Evolutionary conservation across 2,329 filamentous ascomycete species (phyloP).

Genomic region (Knufia petricola): DNA sequence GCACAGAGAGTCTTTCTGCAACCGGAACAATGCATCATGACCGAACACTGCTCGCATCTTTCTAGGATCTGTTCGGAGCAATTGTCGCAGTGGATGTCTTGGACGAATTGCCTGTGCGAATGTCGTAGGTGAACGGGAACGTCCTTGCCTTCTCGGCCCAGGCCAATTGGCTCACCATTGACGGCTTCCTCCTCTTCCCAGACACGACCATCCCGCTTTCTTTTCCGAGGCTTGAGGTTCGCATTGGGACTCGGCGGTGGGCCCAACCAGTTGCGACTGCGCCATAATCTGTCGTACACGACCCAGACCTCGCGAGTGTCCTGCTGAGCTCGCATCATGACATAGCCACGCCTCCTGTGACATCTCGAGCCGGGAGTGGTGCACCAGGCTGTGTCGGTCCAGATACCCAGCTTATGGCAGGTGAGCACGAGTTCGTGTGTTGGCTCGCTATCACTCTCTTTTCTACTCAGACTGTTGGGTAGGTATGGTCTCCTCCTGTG

Average conservation of each 20-base stretch:
- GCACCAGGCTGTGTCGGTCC: constrained; percentile 54
- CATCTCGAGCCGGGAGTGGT: constrained; percentile 49
- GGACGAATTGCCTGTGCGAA: constrained; percentile 45
- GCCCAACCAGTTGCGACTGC: constrained; percentile 50
- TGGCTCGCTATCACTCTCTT: constrained; percentile 51
- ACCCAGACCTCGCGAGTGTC: constrained; percentile 51
- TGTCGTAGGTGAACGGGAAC: constrained; percentile 44
- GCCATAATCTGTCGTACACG: constrained; percentile 52
- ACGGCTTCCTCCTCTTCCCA: constrained; percentile 49
- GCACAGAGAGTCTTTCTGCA: constrained; percentile 52
- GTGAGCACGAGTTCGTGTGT: constrained; percentile 52
- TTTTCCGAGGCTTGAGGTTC: constrained; percentile 12
- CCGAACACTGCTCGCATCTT: constrained; percentile 51
- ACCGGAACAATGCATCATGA: constrained; percentile 52
- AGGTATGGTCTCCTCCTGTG: constrained; percentile 52
- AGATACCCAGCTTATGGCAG: constrained; percentile 49
- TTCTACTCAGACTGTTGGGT: constrained; percentile 43
- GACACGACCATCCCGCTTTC: constrained; percentile 39
- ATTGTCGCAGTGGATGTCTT: constrained; percentile 45
- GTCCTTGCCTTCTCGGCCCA: constrained; percentile 42
- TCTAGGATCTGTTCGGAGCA: constrained; percentile 46
- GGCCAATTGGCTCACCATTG: constrained; percentile 47
- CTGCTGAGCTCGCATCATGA: constrained; percentile 45
- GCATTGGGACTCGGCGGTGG: constrained; percentile 26
- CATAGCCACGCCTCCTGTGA: constrained; percentile 47